Percentiles rank a stretch among this genome's conserved stretches.
phyloP scores from a whole-genome alignment of 2,329 filamentous ascomycete genomes.

The Paecilomyces formosus region DNA sequence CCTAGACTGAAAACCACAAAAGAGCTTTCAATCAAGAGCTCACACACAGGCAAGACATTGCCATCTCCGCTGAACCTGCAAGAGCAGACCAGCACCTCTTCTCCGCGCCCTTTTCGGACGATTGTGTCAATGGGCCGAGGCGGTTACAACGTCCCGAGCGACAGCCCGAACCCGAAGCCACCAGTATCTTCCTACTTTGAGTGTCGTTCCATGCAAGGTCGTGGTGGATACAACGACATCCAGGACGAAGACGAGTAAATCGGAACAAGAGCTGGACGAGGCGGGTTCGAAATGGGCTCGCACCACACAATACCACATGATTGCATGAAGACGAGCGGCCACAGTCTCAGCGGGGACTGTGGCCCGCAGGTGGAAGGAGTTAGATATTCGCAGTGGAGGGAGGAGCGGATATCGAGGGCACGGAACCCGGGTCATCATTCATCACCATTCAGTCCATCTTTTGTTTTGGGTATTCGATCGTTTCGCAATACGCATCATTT shows the following conservation, averaged over 20 bases:
- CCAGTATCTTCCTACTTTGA: constrained; percentile 1
- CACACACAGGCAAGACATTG: background rate
- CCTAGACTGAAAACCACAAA: background rate
- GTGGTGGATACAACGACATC: constrained; percentile 27
- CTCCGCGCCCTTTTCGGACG: constrained; percentile 1
- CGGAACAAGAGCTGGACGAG: background rate
- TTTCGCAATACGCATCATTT: constrained; percentile 29
- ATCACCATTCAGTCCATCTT: background rate
- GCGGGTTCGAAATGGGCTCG: background rate
- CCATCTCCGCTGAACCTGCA: constrained; percentile 27
- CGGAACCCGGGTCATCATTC: background rate
- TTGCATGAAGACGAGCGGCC: constrained; percentile 4
- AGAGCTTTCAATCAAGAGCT: background rate
- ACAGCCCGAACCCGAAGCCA: constrained; percentile 5
- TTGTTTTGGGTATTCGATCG: background rate
- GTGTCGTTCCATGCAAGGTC: constrained; percentile 14
- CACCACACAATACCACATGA: background rate
- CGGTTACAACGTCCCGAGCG: constrained; percentile 20
- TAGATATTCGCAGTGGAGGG: background rate
- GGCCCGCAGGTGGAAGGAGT: background rate
- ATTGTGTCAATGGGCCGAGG: constrained; percentile 9
- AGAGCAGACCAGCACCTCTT: constrained; percentile 10
- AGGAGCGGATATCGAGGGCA: background rate
- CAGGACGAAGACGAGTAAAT: constrained; percentile 10
- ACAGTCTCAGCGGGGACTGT: background rate